These are phyloP conservation scores for Plasmopara halstedii DNA, from an alignment of 352 stramenopile genomes.

Conservation along the genomic window DNA sequence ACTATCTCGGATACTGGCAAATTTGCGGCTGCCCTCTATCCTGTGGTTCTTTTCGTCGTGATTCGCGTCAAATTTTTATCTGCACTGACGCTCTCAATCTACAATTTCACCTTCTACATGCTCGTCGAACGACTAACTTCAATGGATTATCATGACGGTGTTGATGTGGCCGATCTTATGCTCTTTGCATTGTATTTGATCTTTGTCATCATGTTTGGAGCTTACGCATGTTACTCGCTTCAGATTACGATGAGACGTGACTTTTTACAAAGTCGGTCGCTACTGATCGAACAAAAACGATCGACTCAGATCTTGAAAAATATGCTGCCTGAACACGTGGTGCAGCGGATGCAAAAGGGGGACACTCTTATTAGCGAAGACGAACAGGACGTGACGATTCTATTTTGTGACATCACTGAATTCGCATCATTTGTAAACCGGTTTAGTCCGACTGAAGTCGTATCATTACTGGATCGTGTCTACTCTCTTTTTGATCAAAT, in stretches of 20 bases:
- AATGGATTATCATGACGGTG: slow-evolving; percentile 18
- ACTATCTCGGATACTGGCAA: slow-evolving; percentile 81
- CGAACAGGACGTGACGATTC: slow-evolving; percentile 81
- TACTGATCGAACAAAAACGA: slow-evolving; percentile 68
- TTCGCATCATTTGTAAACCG: slow-evolving; percentile 75
- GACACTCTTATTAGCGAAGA: slow-evolving; percentile 80
- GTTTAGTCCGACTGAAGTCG: slow-evolving; percentile 65
- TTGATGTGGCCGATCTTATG: slow-evolving; percentile 47
- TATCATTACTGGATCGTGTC: slow-evolving; percentile 86
- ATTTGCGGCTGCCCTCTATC: slow-evolving; percentile 74
- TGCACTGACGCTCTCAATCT: slow-evolving; percentile 59
- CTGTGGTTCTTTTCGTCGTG: slow-evolving; percentile 72
- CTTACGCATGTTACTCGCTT: slow-evolving; percentile 74
- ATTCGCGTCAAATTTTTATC: slow-evolving; percentile 83
- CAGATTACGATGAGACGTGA: slow-evolving; percentile 79
- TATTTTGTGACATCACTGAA: slow-evolving; percentile 83
- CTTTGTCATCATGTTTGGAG: slow-evolving; percentile 66
- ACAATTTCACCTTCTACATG: slow-evolving; percentile 78
- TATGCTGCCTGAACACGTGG: slow-evolving; percentile 78
- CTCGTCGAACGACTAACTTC: slow-evolving; percentile 23
- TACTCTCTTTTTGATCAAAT: slow-evolving; percentile 90
- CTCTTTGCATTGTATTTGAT: slow-evolving; percentile 69
- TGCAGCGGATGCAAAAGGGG: slow-evolving; percentile 78
- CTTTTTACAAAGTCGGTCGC: slow-evolving; percentile 71
- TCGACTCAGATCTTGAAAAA: slow-evolving; percentile 83